Conservation (phyloP, 2,329 filamentous ascomycete species). For the Harringtonia aguacate region DNA sequence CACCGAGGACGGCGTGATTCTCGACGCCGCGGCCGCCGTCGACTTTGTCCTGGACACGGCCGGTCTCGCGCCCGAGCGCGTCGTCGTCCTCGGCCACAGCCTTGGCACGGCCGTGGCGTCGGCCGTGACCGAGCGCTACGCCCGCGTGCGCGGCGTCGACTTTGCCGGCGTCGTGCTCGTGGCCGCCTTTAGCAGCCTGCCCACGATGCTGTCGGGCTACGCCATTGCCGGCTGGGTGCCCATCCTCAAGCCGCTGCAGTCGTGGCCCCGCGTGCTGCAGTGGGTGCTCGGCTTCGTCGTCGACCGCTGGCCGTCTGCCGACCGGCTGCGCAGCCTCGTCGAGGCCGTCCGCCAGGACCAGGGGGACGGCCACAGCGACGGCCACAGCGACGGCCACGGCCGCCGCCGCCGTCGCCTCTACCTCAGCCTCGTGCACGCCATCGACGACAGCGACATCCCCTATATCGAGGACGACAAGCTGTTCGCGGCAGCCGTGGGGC, state of each 20-base stretch:
- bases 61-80: slow-evolving; percentile 56
- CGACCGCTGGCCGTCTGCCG: slow-evolving; percentile 72
- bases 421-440: slow-evolving; percentile 67
- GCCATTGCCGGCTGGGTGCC: slow-evolving; percentile 69
- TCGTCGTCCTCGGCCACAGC: slow-evolving; percentile 77
- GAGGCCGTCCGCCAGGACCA: slow-evolving; percentile 32
- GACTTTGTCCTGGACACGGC: slow-evolving; percentile 59
- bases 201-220: slow-evolving; percentile 65
- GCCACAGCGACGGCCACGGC: too few relatives aligned
- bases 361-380: too few relatives aligned
- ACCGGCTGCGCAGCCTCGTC: slow-evolving; percentile 50
- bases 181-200: slow-evolving; percentile 66
- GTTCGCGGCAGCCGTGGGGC: slow-evolving; percentile 48
- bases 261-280: slow-evolving; percentile 53
- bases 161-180: slow-evolving; percentile 76
- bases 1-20: slow-evolving; percentile 69
- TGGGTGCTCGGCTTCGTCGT: slow-evolving; percentile 53
- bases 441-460: slow-evolving; percentile 73
- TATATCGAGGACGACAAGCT: slow-evolving; percentile 57
- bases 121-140: slow-evolving; percentile 63
- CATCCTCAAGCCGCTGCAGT: slow-evolving; percentile 62
- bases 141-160: slow-evolving; percentile 40
- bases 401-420: slow-evolving; percentile 34
- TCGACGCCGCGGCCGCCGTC: slow-evolving; percentile 63
- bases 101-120: slow-evolving; percentile 77